Percentiles rank a stretch among this genome's conserved stretches.
Conservation (phyloP, 2,329 filamentous ascomycete genomes). For the Ascochyta pisi region DNA sequence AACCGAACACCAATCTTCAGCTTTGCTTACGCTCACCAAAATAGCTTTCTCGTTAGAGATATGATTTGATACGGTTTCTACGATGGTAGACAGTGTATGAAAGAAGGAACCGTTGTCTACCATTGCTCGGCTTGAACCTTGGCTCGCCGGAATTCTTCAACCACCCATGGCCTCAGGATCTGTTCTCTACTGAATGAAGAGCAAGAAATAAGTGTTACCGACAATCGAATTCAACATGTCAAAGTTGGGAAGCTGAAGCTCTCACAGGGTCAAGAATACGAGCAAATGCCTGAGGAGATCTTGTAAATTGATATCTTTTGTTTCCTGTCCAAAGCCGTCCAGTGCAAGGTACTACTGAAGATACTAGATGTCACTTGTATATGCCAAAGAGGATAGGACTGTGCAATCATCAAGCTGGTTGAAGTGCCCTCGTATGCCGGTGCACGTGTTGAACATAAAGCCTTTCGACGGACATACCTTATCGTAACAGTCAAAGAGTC, state of each 20-base stretch:
- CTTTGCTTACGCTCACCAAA: slow-evolving; percentile 5
- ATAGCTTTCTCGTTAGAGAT: background rate
- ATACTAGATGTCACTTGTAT: background rate
- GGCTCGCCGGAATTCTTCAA: background rate
- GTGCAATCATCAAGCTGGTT: background rate
- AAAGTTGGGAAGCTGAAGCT: background rate
- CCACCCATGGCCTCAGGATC: background rate
- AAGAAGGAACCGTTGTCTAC: background rate
- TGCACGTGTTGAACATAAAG: background rate
- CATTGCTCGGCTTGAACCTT: background rate
- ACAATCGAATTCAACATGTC: background rate
- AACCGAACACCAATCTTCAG: background rate
- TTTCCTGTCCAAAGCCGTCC: background rate
- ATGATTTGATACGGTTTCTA: background rate
- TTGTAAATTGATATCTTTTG: background rate
- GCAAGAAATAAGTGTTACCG: background rate
- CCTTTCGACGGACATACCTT: slow-evolving; percentile 1
- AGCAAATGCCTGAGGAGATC: background rate
- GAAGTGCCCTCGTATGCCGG: background rate
- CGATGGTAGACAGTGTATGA: background rate
- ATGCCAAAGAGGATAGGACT: background rate
- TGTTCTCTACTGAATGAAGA: background rate
- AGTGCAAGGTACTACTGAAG: background rate
- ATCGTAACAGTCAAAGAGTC: background rate
- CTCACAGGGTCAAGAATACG: background rate